Evolutionary conservation across 305 asterid species (phyloP), one percentile per base, ranked within the genome.

Genomic region (Ilex paraguariensis): DNA sequence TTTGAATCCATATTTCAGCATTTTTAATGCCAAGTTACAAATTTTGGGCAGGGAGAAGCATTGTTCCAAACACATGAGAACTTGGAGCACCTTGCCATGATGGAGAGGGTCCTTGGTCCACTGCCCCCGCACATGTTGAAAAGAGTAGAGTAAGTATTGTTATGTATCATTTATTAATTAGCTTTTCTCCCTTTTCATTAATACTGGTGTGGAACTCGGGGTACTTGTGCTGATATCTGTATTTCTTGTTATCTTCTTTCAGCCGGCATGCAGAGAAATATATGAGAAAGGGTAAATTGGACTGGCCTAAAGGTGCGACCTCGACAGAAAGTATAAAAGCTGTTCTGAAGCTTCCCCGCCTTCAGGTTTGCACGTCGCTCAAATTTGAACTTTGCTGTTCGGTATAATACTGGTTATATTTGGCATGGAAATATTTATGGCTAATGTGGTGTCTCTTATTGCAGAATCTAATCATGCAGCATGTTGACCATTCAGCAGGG

Each of bases 11-110:
- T 36, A 36, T 36, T 36, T 4, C 42, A 36, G 42, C 42, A 36
- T 36, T 36, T 36, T 13, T 46, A 46, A 46, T 46, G 13, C 16
- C 13, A 46, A 10, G 0, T 7, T 46, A 14, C 30, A 7, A 6
- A n/a, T 21, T 64, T 32, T 54, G 15, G 0, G 0, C 53, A 90
- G 97, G 97, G 97, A 4, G 97, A 82, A 71, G 96, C 96, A 6
- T 67, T 90, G 65, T 90, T 90, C 69, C 97, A 90, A 74, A 90
- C 97, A 5, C 97, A 90, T 17, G 97, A 90, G 64, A 88, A 90
- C 60, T 74, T 90, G 64, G 97, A 90, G 62, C 97, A 90, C 81
- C 95, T 90, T 56, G 95, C 97, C 10, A 90, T 90, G 97, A 90
- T 90, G 97, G 97, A 87, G 67, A 81, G 84, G 64, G 96, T 90